Base-by-base conservation (phyloP, 2,329 filamentous ascomycete species). In the Ophiostoma himal-ulmi region DNA sequence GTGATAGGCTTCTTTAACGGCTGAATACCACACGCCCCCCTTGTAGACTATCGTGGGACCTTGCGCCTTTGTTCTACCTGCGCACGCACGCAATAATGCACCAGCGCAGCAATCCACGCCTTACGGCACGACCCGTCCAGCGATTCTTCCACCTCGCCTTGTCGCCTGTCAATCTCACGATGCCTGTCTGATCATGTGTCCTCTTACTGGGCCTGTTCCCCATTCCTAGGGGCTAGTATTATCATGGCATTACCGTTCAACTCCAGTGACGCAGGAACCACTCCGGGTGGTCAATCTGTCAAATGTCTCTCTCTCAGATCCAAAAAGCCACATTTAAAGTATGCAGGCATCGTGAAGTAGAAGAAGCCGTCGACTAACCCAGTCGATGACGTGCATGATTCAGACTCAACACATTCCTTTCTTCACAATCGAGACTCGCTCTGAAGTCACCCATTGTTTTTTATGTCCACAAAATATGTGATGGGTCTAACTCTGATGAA, bases 1-100 rank as follows among this genome's bases (percentile, higher is more conserved):
- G 14, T 48, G 17, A 20, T 48, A 20, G 14, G 44, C 44, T 48
- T 48, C 37, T 13, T 39, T 17, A 57, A 57, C 52, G 52, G 52
- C 10, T 10, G 13, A n/a, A 26, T 57, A 14, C 52, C 17, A 57
- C 52, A 57, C 52, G 52, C 52, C 52, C 52, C 44, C 52, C 52
- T 57, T 57, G 7, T 57, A 57, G 52, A 57, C 52, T 57, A 57
- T 57, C 52, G 52, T 57, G 52, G 52, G 52, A 26, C n/a, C 52
- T 57, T 26, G 52, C n/a, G 37, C 37, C 37, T 10, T n/a, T 39
- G 11, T 20, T 26, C 14, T 57, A 57, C 52, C 52, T 57, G 52
- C 52, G 20, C 52, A 57, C 52, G 52, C 52, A 57, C 52, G n/a
- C 52, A 5, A 48, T 48, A 48, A 20, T 20, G 44, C 44, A 48